Evolutionary conservation across 768 basidiomycete genomes (phyloP).

Genomic region (Hypsizygus marmoreus): DNA sequence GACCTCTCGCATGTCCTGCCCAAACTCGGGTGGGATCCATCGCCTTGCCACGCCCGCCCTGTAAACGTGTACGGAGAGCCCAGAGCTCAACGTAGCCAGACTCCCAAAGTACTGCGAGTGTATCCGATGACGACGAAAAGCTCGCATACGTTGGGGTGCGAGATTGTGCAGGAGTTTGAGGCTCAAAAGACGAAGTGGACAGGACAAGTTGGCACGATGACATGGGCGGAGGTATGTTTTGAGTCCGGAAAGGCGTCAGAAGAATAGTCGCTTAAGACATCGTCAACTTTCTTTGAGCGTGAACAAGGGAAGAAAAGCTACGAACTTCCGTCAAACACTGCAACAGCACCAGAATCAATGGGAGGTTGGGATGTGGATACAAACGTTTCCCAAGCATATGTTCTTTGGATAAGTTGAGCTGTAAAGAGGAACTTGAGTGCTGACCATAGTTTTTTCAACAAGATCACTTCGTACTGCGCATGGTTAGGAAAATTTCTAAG

Average conservation of each 20-base stretch:
- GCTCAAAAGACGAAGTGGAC: constrained; percentile 22
- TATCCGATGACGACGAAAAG: constrained; percentile 59
- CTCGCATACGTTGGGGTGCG: constrained; percentile 66
- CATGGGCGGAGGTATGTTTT: constrained; percentile 99
- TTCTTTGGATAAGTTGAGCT: constrained; percentile 60
- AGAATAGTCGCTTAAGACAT: constrained; percentile 61
- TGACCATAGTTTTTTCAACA: not conserved
- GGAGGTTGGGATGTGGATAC: constrained; percentile 60
- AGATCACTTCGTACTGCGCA: constrained; percentile 50
- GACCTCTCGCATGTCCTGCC: constrained; percentile 29
- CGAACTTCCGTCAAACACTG: constrained; percentile 87
- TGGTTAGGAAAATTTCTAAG: constrained; percentile 64
- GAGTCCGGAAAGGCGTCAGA: constrained; percentile 89
- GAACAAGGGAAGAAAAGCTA: constrained; percentile 10
- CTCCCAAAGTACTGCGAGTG: constrained; percentile 70
- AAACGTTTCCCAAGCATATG: constrained; percentile 80
- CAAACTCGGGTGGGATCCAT: constrained; percentile 54
- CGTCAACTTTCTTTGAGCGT: not conserved
- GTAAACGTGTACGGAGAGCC: constrained; percentile 64
- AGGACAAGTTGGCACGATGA: constrained; percentile 57
- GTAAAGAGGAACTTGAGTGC: constrained; percentile 3
- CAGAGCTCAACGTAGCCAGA: constrained; percentile 70
- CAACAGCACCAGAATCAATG: constrained; percentile 80
- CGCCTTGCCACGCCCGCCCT: constrained; percentile 55
- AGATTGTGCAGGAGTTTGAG: constrained; percentile 16